A percentile compares a stretch with the other conserved stretches of the same genome.
Evolutionary conservation across 768 basidiomycete genomes (phyloP).

Genomic region (Pulveroboletus sp.): DNA sequence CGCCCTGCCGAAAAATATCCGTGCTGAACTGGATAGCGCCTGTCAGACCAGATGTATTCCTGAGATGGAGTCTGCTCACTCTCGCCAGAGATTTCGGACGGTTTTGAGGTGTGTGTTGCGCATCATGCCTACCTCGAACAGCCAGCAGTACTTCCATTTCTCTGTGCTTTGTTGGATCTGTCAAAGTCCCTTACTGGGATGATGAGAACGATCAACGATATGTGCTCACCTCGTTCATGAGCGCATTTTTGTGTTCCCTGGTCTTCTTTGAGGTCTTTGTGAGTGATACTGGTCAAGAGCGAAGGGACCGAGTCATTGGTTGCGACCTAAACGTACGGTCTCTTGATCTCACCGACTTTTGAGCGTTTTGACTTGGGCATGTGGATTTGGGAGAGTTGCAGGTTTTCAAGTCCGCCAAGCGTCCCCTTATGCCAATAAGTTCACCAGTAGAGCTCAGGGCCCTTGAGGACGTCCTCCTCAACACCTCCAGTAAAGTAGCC

Average conservation of each 20-base stretch:
- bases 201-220: constrained; percentile 4
- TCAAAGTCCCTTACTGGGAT: constrained; percentile 23
- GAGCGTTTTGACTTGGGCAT: constrained; percentile 91
- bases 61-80: constrained; percentile 42
- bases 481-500: constrained; percentile 62
- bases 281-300: constrained; percentile 62
- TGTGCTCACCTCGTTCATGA: constrained; percentile 69
- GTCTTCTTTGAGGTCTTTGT: constrained; percentile 95
- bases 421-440: constrained; percentile 29
- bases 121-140: constrained; percentile 95
- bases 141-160: constrained; percentile 93
- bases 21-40: constrained; percentile 47
- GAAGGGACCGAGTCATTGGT: constrained; percentile 9
- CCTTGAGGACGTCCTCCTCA: constrained; percentile 76
- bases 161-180: constrained; percentile 81
- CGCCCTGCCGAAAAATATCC: constrained; percentile 83
- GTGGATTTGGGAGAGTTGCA: constrained; percentile 9
- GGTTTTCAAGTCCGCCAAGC: constrained; percentile 50
- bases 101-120: constrained; percentile 92
- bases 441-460: constrained; percentile 52
- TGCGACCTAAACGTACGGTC: not conserved
- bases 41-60: constrained; percentile 5
- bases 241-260: constrained; percentile 79
- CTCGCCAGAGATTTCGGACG: constrained; percentile 90
- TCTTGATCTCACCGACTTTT: constrained; percentile 66